These are phyloP conservation scores for Xylariomycetidae sp. DNA, from an alignment of 2,329 filamentous ascomycete genomes.

Conservation along the genomic window DNA sequence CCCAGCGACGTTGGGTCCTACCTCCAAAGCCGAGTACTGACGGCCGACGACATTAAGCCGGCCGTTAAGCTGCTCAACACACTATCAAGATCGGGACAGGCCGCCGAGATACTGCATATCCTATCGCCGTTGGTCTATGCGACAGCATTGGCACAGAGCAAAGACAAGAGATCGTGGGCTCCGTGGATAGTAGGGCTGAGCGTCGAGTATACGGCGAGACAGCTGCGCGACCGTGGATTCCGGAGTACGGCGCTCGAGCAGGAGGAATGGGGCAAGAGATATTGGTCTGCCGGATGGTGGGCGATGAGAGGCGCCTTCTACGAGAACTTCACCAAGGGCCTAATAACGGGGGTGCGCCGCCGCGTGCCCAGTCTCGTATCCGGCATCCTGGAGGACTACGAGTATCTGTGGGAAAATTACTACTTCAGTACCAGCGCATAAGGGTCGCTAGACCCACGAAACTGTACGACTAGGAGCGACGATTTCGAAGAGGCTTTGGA, in stretches of 20 bases:
- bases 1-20: conserved; percentile 80
- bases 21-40: conserved; percentile 82
- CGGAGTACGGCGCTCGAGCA: conserved; percentile 81
- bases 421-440: conserved; percentile 67
- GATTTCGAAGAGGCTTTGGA: too few relatives aligned
- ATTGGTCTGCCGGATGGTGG: conserved; percentile 94
- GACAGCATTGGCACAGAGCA: conserved; percentile 66
- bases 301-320: conserved; percentile 94
- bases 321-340: conserved; percentile 76
- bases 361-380: conserved; percentile 75
- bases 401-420: conserved; percentile 97
- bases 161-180: conserved; percentile 74
- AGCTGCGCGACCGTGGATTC: conserved; percentile 68
- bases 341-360: conserved; percentile 67
- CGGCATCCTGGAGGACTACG: conserved; percentile 89
- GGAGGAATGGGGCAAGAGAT: conserved; percentile 82
- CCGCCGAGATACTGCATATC: conserved; percentile 89
- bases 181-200: conserved; percentile 85
- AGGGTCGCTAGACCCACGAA: conserved; percentile 1
- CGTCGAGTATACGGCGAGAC: conserved; percentile 83
- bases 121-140: conserved; percentile 84
- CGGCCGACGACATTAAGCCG: conserved; percentile 93
- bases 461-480: too few relatives aligned
- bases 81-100: conserved; percentile 64
- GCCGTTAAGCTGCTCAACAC: conserved; percentile 80